Evolutionary conservation across 202 grass and related monocot genomes (phyloP), one percentile per base, ranked within the genome.

Genomic region (Zizania palustris): DNA sequence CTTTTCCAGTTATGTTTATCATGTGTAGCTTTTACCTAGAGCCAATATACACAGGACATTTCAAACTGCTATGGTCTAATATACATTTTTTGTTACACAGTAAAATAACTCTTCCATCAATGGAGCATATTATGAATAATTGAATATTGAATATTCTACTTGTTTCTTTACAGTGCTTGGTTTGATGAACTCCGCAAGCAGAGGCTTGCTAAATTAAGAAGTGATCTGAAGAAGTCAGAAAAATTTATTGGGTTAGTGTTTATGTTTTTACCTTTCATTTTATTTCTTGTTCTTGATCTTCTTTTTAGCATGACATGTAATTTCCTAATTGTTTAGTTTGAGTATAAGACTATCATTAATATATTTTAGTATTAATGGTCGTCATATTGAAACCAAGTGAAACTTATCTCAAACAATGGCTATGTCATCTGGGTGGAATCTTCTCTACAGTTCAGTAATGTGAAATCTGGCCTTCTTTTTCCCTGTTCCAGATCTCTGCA

Each of bases 151-250:
- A 20, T 16, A 75, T 44, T 84, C n/a, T 67, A 65, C 63, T 85
- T 88, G 45, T 45, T 85, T 77, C 54, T 64, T 82, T 87, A 4
- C 75, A 96, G 92, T 72, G 85, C 86, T 74, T 97, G 88, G 94
- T 91, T 88, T 73, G 94, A 97, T 2, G 94, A 93, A 48, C 91
- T 97, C 77, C 86, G 91, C 21, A 93, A 91, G 65, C 91, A 83
- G 58, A 91, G 91, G 77, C 79, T 97, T 35, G 82, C 84, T 74
- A 86, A 97, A 79, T 76, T 97, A 53, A 93, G 78, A 78, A 83
- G 84, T 36, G 91, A 90, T 63, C 71, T 97, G 76, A 82, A 86
- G 45, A 88, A 89, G 42, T 93, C 86, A 3, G 88, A 97, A 69
- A 85, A 72, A 73, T 92, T 80, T 75, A 97, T 97, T 42, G 90